A percentile compares a stretch with the other conserved stretches of the same genome.
phyloP scores from a whole-genome alignment of 1,139 yeast genomes.

The Diutina catenulata region DNA sequence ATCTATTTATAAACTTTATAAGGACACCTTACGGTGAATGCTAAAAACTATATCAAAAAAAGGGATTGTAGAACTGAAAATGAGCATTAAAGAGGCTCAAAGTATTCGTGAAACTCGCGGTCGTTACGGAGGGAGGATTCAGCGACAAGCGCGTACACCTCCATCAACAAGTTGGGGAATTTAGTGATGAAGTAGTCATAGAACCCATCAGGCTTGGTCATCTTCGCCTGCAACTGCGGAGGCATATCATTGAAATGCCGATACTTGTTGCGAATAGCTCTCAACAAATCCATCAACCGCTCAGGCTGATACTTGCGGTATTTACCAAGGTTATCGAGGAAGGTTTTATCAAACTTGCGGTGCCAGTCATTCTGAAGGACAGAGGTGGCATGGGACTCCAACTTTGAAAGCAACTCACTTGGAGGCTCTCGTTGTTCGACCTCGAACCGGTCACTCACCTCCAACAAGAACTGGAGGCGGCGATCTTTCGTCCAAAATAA shows the following conservation, averaged over 20 bases:
- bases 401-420: constrained; percentile 42
- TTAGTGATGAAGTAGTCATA: constrained; percentile 59
- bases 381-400: constrained; percentile 49
- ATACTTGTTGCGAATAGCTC: constrained; percentile 86
- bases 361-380: constrained; percentile 73
- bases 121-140: constrained; percentile 43
- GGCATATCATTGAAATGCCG: constrained; percentile 93
- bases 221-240: constrained; percentile 37
- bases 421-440: constrained; percentile 83
- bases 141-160: constrained; percentile 55
- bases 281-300: constrained; percentile 68
- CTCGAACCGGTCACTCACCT: constrained; percentile 86
- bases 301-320: constrained; percentile 79
- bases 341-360: constrained; percentile 49
- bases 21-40: too few species aligned
- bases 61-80: neutral
- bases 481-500: constrained; percentile 72
- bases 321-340: constrained; percentile 76
- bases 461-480: constrained; percentile 70
- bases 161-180: constrained; percentile 74
- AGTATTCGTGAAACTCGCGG: constrained; percentile 46
- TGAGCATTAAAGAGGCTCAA: constrained; percentile 9
- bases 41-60: neutral
- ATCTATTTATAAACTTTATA: too few species aligned
- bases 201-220: constrained; percentile 83